Conservation (phyloP, 2,329 filamentous ascomycete genomes). For the Graphilbum sp. region DNA sequence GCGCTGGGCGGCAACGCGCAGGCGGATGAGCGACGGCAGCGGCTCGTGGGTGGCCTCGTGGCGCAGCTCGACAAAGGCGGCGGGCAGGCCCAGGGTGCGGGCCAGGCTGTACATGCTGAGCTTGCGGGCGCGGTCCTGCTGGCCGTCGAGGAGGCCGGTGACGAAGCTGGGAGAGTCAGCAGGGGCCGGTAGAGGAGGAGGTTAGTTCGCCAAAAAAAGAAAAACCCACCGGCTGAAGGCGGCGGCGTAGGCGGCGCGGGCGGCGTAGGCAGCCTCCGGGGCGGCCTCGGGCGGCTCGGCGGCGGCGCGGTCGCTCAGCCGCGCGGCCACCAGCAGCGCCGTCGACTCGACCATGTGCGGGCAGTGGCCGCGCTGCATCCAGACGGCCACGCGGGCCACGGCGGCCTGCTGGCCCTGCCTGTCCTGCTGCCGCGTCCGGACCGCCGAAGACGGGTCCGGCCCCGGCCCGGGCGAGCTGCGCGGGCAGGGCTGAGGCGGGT, state of each 20-base stretch:
- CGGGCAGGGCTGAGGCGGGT: conserved; percentile 27
- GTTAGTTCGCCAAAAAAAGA: not conserved
- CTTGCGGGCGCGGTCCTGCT: conserved; percentile 50
- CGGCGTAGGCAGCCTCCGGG: conserved; percentile 10
- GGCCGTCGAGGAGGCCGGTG: conserved; percentile 61
- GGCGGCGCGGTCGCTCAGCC: not conserved
- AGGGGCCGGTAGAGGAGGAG: not conserved
- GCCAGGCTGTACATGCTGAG: conserved; percentile 59
- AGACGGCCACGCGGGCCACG: conserved; percentile 44
- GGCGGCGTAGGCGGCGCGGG: conserved; percentile 35
- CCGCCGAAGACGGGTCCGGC: too few species aligned
- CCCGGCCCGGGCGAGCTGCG: too few species aligned
- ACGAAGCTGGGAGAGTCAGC: conserved; percentile 42
- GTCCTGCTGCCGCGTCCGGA: too few species aligned
- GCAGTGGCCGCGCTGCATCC: conserved; percentile 58
- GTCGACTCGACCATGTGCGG: conserved; percentile 70
- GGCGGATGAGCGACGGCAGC: conserved; percentile 56
- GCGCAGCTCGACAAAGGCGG: conserved; percentile 72
- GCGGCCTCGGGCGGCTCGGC: not conserved
- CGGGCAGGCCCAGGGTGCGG: conserved; percentile 50
- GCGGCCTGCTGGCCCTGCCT: conserved; percentile 24
- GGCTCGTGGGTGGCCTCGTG: conserved; percentile 87
- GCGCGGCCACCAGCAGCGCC: conserved; percentile 40
- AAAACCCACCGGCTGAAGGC: conserved; percentile 53
- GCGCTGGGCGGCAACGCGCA: conserved; percentile 52